These are phyloP conservation scores for Trichoderma sp. DNA, from an alignment of 2,329 filamentous ascomycete genomes.

Conservation along the genomic window DNA sequence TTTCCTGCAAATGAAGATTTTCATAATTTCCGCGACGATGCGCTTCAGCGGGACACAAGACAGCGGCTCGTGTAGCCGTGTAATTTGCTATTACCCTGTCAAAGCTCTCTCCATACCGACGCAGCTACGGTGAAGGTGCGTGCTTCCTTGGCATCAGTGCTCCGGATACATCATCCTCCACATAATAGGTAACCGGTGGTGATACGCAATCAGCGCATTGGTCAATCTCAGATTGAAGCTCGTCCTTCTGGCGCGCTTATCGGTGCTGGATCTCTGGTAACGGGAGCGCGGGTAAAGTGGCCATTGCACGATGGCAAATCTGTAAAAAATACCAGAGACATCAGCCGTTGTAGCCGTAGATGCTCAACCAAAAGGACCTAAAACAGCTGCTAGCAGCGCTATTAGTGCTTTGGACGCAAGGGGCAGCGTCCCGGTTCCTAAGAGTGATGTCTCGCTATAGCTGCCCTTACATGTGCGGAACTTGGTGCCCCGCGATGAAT, in stretches of 20 bases:
- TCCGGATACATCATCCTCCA: not conserved
- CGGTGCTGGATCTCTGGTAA: not conserved
- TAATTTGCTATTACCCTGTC: not conserved
- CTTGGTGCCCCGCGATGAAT: not conserved
- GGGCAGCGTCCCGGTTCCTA: not conserved
- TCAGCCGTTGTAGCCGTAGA: not conserved
- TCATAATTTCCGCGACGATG: not conserved
- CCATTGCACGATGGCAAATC: not conserved
- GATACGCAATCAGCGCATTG: not conserved
- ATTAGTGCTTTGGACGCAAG: not conserved
- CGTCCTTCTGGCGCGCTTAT: not conserved
- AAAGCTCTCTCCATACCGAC: not conserved
- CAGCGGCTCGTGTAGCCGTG: not conserved
- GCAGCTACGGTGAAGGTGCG: not conserved
- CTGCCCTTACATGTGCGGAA: not conserved
- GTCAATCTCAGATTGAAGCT: constrained; percentile 3
- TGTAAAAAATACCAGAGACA: not conserved
- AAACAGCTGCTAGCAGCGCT: not conserved
- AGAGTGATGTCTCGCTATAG: not conserved
- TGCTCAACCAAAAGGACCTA: not conserved
- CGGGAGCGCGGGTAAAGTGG: not conserved
- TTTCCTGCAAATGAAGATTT: not conserved
- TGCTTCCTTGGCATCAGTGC: not conserved
- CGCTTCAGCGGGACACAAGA: not conserved
- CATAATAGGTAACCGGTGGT: not conserved